Evolutionary conservation across 2,329 filamentous ascomycete genomes (phyloP).

Genomic region (Pseudogymnoascus sp.): DNA sequence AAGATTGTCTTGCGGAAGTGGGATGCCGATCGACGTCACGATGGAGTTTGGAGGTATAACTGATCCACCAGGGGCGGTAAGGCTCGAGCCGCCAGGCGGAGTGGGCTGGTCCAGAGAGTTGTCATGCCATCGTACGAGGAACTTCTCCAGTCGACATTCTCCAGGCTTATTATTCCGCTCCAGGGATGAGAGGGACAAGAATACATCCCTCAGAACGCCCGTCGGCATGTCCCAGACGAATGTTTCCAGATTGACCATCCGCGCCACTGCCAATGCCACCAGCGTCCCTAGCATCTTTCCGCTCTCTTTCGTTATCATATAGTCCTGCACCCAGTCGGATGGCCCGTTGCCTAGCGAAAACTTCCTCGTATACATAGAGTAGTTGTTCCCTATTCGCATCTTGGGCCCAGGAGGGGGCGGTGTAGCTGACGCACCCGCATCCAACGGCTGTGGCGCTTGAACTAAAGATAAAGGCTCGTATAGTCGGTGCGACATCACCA

Average conservation of each 20-base stretch:
- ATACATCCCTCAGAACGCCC: conserved; percentile 72
- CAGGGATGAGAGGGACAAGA: conserved; percentile 68
- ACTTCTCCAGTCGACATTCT: conserved; percentile 60
- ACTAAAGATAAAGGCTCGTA: conserved; percentile 6
- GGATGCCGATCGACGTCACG: conserved; percentile 37
- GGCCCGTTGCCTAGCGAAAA: conserved; percentile 83
- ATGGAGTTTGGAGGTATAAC: conserved; percentile 16
- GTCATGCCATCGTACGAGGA: conserved; percentile 81
- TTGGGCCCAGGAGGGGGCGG: conserved; percentile 24
- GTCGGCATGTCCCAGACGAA: conserved; percentile 90
- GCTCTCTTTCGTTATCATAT: conserved; percentile 73
- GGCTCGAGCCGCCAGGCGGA: conserved; percentile 6
- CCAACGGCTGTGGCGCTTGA: background rate
- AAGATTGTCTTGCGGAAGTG: conserved; percentile 21
- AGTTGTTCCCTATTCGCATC: conserved; percentile 59
- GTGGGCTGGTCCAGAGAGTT: conserved; percentile 39
- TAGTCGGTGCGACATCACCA: conserved; percentile 49
- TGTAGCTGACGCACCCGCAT: conserved; percentile 17
- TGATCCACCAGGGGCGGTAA: background rate
- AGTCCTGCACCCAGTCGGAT: conserved; percentile 70
- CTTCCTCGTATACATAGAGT: conserved; percentile 71
- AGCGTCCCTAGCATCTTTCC: conserved; percentile 85
- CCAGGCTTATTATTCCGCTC: conserved; percentile 39
- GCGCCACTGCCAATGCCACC: conserved; percentile 69
- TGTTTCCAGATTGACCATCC: conserved; percentile 74